phyloP scores from a whole-genome alignment of 2,329 filamentous ascomycete genomes.

The Monosporascus sp. region DNA sequence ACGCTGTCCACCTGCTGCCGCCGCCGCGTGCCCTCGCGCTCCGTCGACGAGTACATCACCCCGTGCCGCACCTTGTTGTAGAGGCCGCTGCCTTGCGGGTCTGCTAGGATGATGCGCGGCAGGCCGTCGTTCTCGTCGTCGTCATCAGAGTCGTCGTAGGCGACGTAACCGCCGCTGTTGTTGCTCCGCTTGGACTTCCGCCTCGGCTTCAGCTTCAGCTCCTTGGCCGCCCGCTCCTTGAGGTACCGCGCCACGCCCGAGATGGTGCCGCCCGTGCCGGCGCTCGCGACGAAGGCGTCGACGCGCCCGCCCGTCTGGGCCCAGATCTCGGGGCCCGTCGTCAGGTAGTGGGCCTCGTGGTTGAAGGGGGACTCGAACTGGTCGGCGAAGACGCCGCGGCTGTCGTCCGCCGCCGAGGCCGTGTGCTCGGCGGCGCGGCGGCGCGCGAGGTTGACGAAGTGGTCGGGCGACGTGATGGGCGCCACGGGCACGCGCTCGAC shows the following conservation, averaged over 20 bases:
- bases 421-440: constrained; percentile 72
- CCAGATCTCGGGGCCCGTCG: constrained; percentile 87
- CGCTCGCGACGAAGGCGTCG: constrained; percentile 87
- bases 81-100: constrained; percentile 89
- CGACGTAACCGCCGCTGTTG: too few species aligned
- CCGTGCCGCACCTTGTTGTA: constrained; percentile 90
- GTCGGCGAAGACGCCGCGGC: constrained; percentile 86
- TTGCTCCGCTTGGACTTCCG: constrained; percentile 43
- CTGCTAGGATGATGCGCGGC: constrained; percentile 66
- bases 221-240: constrained; percentile 52
- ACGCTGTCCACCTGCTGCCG: constrained; percentile 91
- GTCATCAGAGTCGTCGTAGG: neutral
- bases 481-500: constrained; percentile 88
- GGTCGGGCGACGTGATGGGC: constrained; percentile 85
- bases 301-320: constrained; percentile 67
- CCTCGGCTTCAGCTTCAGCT: neutral
- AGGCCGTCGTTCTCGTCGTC: neutral
- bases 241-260: constrained; percentile 79
- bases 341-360: constrained; percentile 73
- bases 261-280: constrained; percentile 90
- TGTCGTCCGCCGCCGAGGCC: constrained; percentile 46
- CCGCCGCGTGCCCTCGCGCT: constrained; percentile 84
- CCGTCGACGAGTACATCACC: constrained; percentile 89
- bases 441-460: constrained; percentile 91
- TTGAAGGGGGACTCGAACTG: constrained; percentile 94